Evolutionary conservation across 345 rosid genomes (phyloP).

Genomic region (Litchi chinensis): DNA sequence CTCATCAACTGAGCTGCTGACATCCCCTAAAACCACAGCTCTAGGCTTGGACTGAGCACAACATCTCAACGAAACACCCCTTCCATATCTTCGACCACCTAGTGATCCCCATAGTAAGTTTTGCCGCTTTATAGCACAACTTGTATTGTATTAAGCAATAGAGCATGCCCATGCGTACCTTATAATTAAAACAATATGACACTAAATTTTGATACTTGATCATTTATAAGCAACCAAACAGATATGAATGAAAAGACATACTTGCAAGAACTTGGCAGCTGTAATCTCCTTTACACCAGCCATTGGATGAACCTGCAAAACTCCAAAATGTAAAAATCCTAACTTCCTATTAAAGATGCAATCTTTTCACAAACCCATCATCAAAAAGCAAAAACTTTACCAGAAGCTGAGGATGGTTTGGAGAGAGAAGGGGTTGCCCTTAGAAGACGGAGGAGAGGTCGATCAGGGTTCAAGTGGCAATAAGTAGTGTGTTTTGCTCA

Average conservation of each 20-base stretch:
- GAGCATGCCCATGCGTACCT: conserved; percentile 59
- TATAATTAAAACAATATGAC: conserved; percentile 25
- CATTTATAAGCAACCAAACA: not conserved
- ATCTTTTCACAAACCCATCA: not conserved
- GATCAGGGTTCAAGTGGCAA: no score
- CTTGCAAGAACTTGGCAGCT: conserved; percentile 43
- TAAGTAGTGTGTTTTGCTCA: no score
- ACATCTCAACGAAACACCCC: conserved; percentile 51
- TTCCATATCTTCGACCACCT: conserved; percentile 29
- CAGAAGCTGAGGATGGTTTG: no score
- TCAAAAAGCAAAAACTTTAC: no score
- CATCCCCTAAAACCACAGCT: conserved; percentile 48
- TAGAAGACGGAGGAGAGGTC: no score
- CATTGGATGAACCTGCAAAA: conserved; percentile 29
- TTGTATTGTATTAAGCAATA: conserved; percentile 43
- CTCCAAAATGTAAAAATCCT: not conserved
- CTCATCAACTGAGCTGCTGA: conserved; percentile 46
- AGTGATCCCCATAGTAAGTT: conserved; percentile 50
- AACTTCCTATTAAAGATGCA: not conserved
- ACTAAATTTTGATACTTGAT: no score
- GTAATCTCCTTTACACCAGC: conserved; percentile 40
- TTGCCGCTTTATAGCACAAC: conserved; percentile 25
- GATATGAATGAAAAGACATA: conserved; percentile 16
- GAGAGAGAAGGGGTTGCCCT: no score
- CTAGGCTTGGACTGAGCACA: conserved; percentile 49